Conservation (phyloP, 2,329 filamentous ascomycete species). For the Aspergillus novofumigatus region DNA sequence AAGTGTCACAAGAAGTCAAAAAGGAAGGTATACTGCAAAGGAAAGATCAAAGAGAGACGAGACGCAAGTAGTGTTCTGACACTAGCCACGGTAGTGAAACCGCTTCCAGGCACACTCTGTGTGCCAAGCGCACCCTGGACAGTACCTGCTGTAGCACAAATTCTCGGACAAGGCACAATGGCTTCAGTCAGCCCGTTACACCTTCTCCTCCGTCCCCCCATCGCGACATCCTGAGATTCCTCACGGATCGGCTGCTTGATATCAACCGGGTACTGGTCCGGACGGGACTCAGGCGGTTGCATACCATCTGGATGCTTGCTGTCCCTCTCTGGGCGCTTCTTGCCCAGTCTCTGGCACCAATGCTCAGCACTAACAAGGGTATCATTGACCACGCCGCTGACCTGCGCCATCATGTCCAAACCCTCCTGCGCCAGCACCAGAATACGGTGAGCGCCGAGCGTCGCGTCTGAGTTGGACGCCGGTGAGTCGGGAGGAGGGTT, state of each 20-base stretch:
- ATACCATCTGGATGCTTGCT: conserved; percentile 19
- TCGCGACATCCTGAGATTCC: conserved; percentile 29
- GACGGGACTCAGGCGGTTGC: conserved; percentile 13
- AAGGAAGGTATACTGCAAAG: not conserved
- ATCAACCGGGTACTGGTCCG: conserved; percentile 22
- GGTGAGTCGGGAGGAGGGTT: conserved; percentile 31
- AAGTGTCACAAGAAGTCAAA: not conserved
- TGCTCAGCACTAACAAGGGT: conserved; percentile 87
- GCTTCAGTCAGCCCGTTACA: conserved; percentile 8
- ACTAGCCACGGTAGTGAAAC: not conserved
- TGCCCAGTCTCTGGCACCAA: conserved; percentile 78
- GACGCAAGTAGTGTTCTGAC: not conserved
- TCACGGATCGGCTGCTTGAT: conserved; percentile 24
- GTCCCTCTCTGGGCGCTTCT: conserved; percentile 34
- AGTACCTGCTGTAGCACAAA: conserved; percentile 3
- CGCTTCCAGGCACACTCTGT: not conserved
- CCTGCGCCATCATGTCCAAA: conserved; percentile 89
- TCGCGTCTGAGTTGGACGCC: conserved; percentile 42
- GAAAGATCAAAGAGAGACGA: not conserved
- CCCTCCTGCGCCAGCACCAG: conserved; percentile 85
- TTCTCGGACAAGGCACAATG: not conserved
- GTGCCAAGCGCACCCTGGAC: not conserved
- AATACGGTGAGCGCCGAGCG: conserved; percentile 65
- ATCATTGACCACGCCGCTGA: conserved; percentile 80
- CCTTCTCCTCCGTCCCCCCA: conserved; percentile 34